These are phyloP conservation scores for Lactarius evosmus DNA, from an alignment of 768 basidiomycete species.

Conservation along the genomic window DNA sequence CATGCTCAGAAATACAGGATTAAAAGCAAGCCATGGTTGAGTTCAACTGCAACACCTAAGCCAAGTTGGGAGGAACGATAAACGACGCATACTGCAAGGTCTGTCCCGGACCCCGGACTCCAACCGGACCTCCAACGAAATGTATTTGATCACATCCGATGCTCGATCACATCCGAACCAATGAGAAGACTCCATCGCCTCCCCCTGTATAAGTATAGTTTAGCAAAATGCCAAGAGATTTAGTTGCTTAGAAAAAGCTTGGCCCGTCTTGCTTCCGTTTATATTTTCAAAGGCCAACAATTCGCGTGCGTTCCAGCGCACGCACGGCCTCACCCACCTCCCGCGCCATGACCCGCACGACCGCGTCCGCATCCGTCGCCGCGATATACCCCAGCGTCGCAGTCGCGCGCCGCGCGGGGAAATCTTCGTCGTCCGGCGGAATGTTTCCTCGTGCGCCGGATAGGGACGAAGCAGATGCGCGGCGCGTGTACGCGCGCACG, in stretches of 20 bases:
- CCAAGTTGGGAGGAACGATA: neutral
- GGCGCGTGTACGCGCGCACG: constrained; percentile 55
- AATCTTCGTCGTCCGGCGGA: constrained; percentile 16
- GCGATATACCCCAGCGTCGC: constrained; percentile 26
- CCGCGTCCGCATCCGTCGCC: constrained; percentile 22
- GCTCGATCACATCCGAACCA: neutral
- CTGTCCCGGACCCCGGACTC: neutral
- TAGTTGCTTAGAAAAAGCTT: neutral
- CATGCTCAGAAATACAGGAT: no score
- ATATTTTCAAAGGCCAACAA: constrained; percentile 16
- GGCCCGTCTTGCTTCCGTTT: neutral
- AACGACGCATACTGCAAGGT: neutral
- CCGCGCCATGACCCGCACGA: constrained; percentile 27
- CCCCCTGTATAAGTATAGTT: neutral
- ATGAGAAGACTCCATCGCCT: neutral
- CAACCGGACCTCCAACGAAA: neutral
- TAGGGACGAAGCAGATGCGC: constrained; percentile 38
- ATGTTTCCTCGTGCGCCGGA: constrained; percentile 31
- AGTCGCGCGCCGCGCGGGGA: constrained; percentile 20
- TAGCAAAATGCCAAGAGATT: neutral
- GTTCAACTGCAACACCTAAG: no score
- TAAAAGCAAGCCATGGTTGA: no score
- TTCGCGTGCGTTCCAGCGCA: constrained; percentile 14
- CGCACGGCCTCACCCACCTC: constrained; percentile 26
- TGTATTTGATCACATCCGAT: neutral